Percentiles rank a stretch among this genome's conserved stretches.
Evolutionary conservation across 2,329 filamentous ascomycete species (phyloP).

Genomic region (Botrytis tulipae): DNA sequence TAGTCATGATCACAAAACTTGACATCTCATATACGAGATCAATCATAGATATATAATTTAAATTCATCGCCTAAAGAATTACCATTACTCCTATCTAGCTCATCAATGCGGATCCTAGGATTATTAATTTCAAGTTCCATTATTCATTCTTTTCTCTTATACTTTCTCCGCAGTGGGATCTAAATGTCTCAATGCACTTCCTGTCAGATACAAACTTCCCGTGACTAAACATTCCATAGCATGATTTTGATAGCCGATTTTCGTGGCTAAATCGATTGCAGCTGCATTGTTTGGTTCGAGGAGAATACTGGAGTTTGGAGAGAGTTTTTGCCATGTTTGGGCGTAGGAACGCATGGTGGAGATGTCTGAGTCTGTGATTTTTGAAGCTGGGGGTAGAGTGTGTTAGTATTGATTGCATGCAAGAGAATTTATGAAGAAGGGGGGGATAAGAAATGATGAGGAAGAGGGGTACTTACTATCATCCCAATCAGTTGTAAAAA

Average conservation of each 20-base stretch:
- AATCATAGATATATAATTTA: not conserved
- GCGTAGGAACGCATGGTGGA: conserved; percentile 23
- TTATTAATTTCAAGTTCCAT: not conserved
- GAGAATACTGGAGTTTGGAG: conserved; percentile 26
- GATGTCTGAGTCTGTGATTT: conserved; percentile 13
- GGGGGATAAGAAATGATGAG: not conserved
- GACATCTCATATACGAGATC: not conserved
- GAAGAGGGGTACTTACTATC: conserved; percentile 17
- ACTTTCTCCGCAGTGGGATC: conserved; percentile 9
- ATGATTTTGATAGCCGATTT: conserved; percentile 35
- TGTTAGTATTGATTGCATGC: not conserved
- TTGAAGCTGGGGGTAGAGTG: not conserved
- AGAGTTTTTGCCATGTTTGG: conserved; percentile 24
- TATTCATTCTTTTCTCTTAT: not conserved
- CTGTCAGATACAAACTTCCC: conserved; percentile 60
- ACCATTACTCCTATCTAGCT: not conserved
- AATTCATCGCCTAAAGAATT: not conserved
- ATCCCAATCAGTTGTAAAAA: conserved; percentile 26
- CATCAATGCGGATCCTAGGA: not conserved
- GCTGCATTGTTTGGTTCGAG: conserved; percentile 54
- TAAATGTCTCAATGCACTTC: conserved; percentile 41
- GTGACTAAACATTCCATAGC: conserved; percentile 48
- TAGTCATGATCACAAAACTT: not conserved
- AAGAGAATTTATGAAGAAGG: rapidly evolving
- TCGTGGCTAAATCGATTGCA: conserved; percentile 49